Evolutionary conservation across 768 basidiomycete species (phyloP), one percentile per base, ranked within the genome.

Genomic region (Auriscalpium orientale): DNA sequence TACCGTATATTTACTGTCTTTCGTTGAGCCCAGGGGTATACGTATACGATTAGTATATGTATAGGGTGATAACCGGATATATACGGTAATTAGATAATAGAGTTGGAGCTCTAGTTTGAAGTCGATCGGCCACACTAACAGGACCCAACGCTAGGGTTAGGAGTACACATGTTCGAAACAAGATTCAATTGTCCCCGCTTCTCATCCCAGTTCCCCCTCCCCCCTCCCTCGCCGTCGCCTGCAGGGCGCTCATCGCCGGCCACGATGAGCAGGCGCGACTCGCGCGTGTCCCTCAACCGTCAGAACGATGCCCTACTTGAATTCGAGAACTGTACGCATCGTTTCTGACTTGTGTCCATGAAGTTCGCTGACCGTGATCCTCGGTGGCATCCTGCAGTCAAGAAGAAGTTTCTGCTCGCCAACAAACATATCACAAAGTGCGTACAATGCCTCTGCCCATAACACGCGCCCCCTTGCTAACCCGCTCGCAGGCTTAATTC

Each of bases 391-490:
- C 60, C 60, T 54, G 45, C 67, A 92, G 90, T 91, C 77, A 91
- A 91, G 84, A 90, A 89, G 83, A 91, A 90, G 74, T 91, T 91
- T 65, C 77, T 92, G 20, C 84, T 91, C 57, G 89, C 89, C 56
- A 92, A 92, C 73, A 91, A 91, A 71, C 90, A 91, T 72, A 92
- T 92, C 67, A 91, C 90, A 22, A 92, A 91, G 89, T 91, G 63
- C 40, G 79, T 68, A 37, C 48, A 16, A 15, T 33, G 54, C 53
- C 52, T 49, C 51, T n/a, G 34, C 50, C 21, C 44, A n/a, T 46
- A 48, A 13, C 11, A 16, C 49, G 7, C 37, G n/a, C 58, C 28
- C 36, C 43, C 35, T 35, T 21, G 8, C 9, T 28, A 65, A 40
- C 34, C 5, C 46, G 43, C 36, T 50, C 33, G 8, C 62, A 91